These are phyloP conservation scores for Tephrocybe rancida DNA, from an alignment of 768 basidiomycete species.

Conservation along the genomic window DNA sequence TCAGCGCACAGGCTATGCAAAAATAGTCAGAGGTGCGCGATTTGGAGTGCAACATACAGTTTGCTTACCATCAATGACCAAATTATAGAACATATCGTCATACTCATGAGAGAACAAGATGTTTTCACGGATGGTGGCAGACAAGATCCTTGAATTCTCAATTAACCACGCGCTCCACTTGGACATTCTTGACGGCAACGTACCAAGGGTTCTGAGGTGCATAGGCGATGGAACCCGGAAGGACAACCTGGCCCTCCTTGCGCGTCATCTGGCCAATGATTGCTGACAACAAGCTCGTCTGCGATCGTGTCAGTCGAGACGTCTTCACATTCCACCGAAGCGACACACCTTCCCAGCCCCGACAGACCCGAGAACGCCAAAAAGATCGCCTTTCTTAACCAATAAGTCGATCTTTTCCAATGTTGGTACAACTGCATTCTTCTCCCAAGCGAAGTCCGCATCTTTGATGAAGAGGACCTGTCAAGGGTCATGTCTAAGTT, in stretches of 20 bases:
- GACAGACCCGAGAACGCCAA: constrained; percentile 86
- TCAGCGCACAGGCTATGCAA: constrained; percentile 80
- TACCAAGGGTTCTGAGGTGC: constrained; percentile 89
- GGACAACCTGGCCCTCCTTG: constrained; percentile 66
- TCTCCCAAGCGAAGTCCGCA: constrained; percentile 85
- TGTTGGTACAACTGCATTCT: constrained; percentile 54
- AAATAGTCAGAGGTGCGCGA: neutral
- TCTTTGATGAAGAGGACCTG: constrained; percentile 71
- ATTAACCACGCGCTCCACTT: too few relatives aligned
- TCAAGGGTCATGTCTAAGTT: too few relatives aligned
- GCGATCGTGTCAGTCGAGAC: neutral
- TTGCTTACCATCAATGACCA: constrained; percentile 73
- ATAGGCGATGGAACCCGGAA: constrained; percentile 78
- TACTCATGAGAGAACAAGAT: constrained; percentile 91
- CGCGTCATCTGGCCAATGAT: constrained; percentile 89
- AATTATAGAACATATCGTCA: constrained; percentile 81
- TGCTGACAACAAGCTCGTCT: constrained; percentile 78
- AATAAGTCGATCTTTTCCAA: constrained; percentile 78
- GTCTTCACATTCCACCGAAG: neutral
- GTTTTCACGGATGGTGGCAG: constrained; percentile 85
- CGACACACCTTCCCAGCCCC: constrained; percentile 77
- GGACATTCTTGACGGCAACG: constrained; percentile 11
- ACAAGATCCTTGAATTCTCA: constrained; percentile 73
- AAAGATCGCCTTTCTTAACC: constrained; percentile 81
- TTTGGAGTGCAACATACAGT: neutral